Evolutionary conservation across 805 yeast genomes (phyloP), one percentile per base, ranked within the genome.

Genomic region (Sugiyamaella valdiviana): DNA sequence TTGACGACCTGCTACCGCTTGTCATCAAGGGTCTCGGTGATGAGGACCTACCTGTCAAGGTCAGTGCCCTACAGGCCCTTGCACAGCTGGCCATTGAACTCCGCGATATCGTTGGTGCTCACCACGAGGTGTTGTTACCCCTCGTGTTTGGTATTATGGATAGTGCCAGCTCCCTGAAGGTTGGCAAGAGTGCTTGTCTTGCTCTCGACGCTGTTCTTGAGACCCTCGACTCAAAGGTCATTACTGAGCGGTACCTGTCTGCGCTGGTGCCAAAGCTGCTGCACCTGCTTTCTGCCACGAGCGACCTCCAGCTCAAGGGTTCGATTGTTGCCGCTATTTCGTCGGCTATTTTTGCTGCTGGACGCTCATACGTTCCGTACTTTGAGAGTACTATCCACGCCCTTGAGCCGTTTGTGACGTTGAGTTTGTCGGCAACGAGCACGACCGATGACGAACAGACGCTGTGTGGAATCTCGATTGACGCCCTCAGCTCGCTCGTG

Each of bases 291-390:
- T 83, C 80, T 59, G 74, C 77, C 54, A 86, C 95, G 43, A 76
- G 80, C 57, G 76, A 83, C 35, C 52, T 62, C 36, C 55, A 60
- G 19, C 61, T 71, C 48, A 68, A 68, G 62, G 83, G 90, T 19
- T 78, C 95, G 14, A 65, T 71, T 15, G 96, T 93, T 51, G 85
- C 95, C 46, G 96, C 97, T 36, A 86, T 93, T 65, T 98, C 98
- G 48, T 90, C 98, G 36, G 87, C 96, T 51, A 98, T 99, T 23
- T 89, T 83, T 63, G 95, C 98, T 49, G 80, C 96, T 39, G 96
- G 97, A 68, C 82, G 82, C 59, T 77, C 85, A 36, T 93, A 86
- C 69, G 72, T 77, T 51, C 97, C 98, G 51, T 93, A 77, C 73
- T 91, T 91, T 68, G 78, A 80, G 62, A 77, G 80, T 54, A 85